These are phyloP conservation scores for Cryptococcus hybrid DNA, from an alignment of 1,284 basidiomycete species.

Conservation along the genomic window DNA sequence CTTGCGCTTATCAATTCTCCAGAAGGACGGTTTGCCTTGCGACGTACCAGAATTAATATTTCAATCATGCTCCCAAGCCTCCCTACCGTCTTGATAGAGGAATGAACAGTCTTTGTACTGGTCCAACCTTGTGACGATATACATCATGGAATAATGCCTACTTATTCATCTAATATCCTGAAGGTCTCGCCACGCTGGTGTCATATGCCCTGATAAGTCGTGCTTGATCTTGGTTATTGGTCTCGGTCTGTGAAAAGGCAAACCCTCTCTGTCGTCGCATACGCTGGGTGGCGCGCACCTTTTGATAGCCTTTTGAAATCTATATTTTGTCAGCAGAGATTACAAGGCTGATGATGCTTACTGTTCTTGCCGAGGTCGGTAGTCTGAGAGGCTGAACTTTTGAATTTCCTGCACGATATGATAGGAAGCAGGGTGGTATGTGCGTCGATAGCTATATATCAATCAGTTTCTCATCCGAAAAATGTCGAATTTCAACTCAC, in stretches of 20 bases:
- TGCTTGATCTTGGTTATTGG: slow-evolving; percentile 77
- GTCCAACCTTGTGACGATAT: too few relatives aligned
- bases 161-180: slow-evolving; percentile 34
- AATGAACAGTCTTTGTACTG: too few relatives aligned
- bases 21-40: slow-evolving; percentile 36
- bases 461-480: not conserved
- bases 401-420: slow-evolving; percentile 96
- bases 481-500: slow-evolving; percentile 53
- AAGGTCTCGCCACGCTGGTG: slow-evolving; percentile 57
- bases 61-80: not conserved
- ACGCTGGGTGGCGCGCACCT: slow-evolving; percentile 90
- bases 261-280: slow-evolving; percentile 93
- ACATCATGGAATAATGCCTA: too few relatives aligned
- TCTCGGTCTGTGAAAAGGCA: slow-evolving; percentile 94
- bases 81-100: too few relatives aligned
- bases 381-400: slow-evolving; percentile 97
- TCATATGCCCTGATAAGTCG: slow-evolving; percentile 85
- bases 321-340: slow-evolving; percentile 35
- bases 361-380: slow-evolving; percentile 96
- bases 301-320: slow-evolving; percentile 98
- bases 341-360: slow-evolving; percentile 51
- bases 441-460: slow-evolving; percentile 73
- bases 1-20: not conserved
- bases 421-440: slow-evolving; percentile 86
- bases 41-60: slow-evolving; percentile 22